Conservation (phyloP, 495 filamentous ascomycete genomes). For the Podospora fimiseda region DNA sequence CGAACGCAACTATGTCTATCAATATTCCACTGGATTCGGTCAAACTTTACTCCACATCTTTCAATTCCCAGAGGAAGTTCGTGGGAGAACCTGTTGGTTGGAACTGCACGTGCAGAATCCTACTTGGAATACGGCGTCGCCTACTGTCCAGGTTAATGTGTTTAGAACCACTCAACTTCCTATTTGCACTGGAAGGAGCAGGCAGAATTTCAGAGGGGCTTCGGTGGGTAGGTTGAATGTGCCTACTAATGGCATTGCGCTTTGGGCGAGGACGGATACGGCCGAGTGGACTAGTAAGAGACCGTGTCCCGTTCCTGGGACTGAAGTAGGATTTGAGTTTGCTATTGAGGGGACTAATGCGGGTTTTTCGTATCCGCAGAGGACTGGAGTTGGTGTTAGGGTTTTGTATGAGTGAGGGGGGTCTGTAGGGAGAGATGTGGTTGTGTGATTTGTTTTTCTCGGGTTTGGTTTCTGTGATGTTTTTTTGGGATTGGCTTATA, state of each 20-base stretch:
- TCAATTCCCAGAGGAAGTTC: constrained; percentile 6
- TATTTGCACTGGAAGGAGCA: background rate
- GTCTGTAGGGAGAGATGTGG: too few relatives aligned
- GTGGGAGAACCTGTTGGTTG: constrained; percentile 11
- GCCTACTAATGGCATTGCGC: background rate
- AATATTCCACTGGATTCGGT: background rate
- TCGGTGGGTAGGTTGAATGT: constrained; percentile 12
- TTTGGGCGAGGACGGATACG: constrained; percentile 9
- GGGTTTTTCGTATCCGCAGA: background rate
- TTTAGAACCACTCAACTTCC: constrained; percentile 9
- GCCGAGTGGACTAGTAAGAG: constrained; percentile 3
- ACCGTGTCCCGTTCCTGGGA: constrained; percentile 9
- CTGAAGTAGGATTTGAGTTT: constrained; percentile 14
- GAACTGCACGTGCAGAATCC: constrained; percentile 7
- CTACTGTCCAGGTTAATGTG: constrained; percentile 9
- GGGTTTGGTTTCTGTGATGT: too few relatives aligned
- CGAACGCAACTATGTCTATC: background rate
- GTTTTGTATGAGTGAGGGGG: too few relatives aligned
- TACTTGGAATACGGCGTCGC: background rate
- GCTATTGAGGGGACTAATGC: constrained; percentile 10
- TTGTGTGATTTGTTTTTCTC: too few relatives aligned
- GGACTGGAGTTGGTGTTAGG: too few relatives aligned
- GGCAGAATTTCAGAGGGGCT: constrained; percentile 9
- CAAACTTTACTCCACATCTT: constrained; percentile 14
- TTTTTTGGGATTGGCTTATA: too few relatives aligned